Base-by-base conservation (phyloP, 2,329 filamentous ascomycete genomes). In the Colletotrichum agaves region DNA sequence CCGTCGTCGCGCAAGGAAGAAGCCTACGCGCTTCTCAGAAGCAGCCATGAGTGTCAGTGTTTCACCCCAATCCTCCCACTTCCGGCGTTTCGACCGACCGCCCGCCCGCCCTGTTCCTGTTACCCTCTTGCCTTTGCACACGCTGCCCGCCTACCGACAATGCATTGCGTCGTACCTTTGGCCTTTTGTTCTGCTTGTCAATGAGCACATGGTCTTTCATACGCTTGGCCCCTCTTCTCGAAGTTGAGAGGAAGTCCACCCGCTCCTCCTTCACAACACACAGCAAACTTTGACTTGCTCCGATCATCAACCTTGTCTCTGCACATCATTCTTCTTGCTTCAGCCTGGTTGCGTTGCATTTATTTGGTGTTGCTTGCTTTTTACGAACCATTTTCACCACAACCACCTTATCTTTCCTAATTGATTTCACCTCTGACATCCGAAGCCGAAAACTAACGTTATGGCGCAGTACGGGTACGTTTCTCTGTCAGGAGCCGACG, bases 11-110 rank as follows among this genome's bases (percentile, higher is more conserved):
- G 59, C 69, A 71, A 63, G 69, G 69, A 71, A 71, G 69, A 67
- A 70, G 69, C 69, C 69, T 63, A 55, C 61, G 67, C 59, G 63
- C 67, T 69, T 69, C 67, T 50, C 50, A 61, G 61, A 66, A 69
- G 67, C 69, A 76, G 83, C 75, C 71, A 85, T 85, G 83, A 85
- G 82, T 78, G 83, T 85, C 77, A 81, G 83, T 83, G 76, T 79
- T 77, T 78, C 73, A 73, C 61, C 72, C 65, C 67, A 68, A 64
- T 59, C 69, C 67, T 70, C 59, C 69, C 73, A 69, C 71, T 72
- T 62, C 71, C 70, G 69, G 70, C 41, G 46, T 72, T 72, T 71
- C 69, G 69, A 21, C 61, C 46, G 53, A 31, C 39, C 33, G 65
- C 39, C 63, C 63, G 53, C 39, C 39, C 33, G 65, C 39, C 63